A percentile compares a stretch with the other conserved stretches of the same genome.
phyloP scores from a whole-genome alignment of 1,284 basidiomycete genomes.

The Cryptococcus sp. region DNA sequence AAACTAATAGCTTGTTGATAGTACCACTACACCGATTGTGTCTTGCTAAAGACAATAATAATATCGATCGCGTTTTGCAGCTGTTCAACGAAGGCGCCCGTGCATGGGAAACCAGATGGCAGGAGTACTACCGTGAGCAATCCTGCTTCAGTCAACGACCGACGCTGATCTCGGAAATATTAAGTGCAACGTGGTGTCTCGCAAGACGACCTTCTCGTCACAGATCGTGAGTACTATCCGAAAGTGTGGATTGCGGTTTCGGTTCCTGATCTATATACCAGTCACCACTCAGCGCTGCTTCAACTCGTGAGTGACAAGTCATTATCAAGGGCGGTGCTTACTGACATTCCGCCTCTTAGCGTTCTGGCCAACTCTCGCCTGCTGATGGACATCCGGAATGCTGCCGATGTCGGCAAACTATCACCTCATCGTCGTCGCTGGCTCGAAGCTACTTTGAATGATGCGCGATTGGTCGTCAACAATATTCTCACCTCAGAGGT shows the following conservation, averaged over 20 bases:
- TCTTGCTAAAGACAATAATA: conserved; percentile 6
- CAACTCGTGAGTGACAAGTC: conserved; percentile 12
- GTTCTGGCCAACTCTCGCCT: conserved; percentile 17
- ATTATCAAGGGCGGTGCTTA: neutral
- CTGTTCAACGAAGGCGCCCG: conserved; percentile 20
- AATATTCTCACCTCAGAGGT: conserved; percentile 10
- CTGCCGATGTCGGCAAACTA: conserved; percentile 5
- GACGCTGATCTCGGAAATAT: neutral
- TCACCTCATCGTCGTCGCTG: conserved; percentile 9
- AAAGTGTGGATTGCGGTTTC: neutral
- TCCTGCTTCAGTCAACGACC: neutral
- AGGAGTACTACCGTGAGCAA: conserved; percentile 19
- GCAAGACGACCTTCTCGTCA: conserved; percentile 24
- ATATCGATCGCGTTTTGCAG: conserved; percentile 23
- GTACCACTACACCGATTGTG: conserved; percentile 27
- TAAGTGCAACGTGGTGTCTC: conserved; percentile 16
- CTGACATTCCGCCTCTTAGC: neutral
- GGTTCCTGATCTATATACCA: neutral
- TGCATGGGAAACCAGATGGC: conserved; percentile 24
- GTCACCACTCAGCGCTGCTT: conserved; percentile 18
- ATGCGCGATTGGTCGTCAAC: conserved; percentile 7
- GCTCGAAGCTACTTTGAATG: conserved; percentile 10
- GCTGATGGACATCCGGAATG: conserved; percentile 7
- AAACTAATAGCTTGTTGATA: conserved; percentile 10
- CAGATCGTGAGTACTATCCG: conserved; percentile 21